Conservation (phyloP, 148 eudicot genomes). For the Rhododendron simsii region DNA sequence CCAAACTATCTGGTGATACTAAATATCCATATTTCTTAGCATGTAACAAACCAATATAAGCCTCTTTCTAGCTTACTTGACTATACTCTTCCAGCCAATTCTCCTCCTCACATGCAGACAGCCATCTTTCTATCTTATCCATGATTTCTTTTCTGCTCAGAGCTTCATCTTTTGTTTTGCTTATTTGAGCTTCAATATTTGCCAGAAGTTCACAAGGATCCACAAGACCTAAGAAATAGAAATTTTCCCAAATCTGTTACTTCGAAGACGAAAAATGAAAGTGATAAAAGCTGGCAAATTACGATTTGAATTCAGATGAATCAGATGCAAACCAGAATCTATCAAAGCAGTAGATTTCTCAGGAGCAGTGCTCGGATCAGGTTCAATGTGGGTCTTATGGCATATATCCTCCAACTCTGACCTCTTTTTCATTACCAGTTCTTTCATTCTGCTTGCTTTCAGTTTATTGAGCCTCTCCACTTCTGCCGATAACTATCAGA, state of each 20-base stretch:
- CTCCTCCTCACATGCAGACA: constrained; percentile 68
- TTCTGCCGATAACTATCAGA: constrained; percentile 53
- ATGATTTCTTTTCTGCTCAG: constrained; percentile 59
- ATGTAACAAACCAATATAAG: neutral
- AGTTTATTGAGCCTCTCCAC: constrained; percentile 62
- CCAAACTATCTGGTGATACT: neutral
- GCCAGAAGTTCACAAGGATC: constrained; percentile 66
- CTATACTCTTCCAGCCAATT: constrained; percentile 74
- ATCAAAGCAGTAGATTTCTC: constrained; percentile 66
- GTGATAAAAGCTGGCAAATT: neutral
- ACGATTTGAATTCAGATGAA: neutral
- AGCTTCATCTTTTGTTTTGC: constrained; percentile 58
- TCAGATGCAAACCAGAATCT: constrained; percentile 47
- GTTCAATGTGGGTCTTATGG: constrained; percentile 43
- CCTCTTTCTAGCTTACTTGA: constrained; percentile 28
- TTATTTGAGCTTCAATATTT: constrained; percentile 56
- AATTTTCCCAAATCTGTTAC: neutral
- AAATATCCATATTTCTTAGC: neutral
- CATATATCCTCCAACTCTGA: constrained; percentile 59
- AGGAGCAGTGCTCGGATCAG: constrained; percentile 62
- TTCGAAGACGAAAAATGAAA: neutral
- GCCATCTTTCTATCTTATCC: constrained; percentile 64
- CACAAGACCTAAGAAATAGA: constrained; percentile 46
- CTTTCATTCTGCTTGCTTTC: constrained; percentile 66
- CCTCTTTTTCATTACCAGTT: constrained; percentile 59